Conservation (phyloP, 2,329 filamentous ascomycete genomes). For the Pestalotiopsis sp. region DNA sequence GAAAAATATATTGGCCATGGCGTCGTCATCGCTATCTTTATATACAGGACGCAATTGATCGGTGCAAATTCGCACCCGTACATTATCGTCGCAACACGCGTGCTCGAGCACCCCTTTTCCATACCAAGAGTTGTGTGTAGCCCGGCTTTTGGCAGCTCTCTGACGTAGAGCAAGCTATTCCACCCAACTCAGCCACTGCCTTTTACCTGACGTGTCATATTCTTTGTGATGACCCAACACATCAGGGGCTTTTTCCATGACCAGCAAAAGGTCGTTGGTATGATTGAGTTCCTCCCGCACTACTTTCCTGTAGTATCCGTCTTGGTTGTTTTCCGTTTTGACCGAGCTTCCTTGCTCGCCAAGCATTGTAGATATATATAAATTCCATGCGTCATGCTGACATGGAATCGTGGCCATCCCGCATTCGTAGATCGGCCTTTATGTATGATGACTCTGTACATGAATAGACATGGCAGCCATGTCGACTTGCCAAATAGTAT, state of each 20-base stretch:
- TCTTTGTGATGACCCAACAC: too few species aligned
- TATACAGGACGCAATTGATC: not conserved
- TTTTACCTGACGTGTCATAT: too few species aligned
- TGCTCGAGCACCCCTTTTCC: not conserved
- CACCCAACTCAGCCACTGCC: too few species aligned
- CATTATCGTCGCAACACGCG: not conserved
- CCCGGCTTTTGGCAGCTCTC: not conserved
- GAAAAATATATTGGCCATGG: not conserved
- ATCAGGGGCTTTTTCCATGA: not conserved
- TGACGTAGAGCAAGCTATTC: too few species aligned
- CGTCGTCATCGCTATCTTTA: not conserved
- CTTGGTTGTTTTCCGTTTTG: not conserved
- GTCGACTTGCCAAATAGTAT: constrained; percentile 2
- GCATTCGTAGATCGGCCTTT: not conserved
- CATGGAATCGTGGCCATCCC: constrained; percentile 1
- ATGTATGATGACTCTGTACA: not conserved
- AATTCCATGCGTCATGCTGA: constrained; percentile 5
- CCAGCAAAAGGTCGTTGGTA: not conserved
- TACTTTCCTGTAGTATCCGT: not conserved
- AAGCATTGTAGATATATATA: not conserved
- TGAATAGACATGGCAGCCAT: not conserved
- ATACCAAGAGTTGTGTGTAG: not conserved
- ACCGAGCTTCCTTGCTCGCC: not conserved
- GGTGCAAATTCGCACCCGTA: not conserved
- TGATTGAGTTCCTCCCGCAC: not conserved